Conservation (phyloP, 2,329 filamentous ascomycete species). For the Beauveria australis region DNA sequence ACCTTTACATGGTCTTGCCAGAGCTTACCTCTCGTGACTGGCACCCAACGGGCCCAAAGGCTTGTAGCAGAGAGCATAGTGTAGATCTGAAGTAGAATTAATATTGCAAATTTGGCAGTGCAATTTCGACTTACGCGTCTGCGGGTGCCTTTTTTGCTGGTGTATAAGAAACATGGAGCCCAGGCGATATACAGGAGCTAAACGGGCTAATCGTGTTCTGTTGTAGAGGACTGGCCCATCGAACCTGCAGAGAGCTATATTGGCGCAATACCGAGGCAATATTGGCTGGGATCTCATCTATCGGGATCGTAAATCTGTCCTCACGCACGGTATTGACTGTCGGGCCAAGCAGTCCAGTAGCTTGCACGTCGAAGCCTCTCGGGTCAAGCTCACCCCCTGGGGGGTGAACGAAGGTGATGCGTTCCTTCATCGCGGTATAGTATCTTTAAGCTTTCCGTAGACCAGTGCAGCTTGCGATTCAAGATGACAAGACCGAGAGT, state of each 20-base stretch:
- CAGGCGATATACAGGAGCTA: slow-evolving; percentile 65
- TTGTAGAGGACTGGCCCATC: slow-evolving; percentile 58
- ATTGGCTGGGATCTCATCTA: slow-evolving; percentile 66
- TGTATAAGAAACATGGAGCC: slow-evolving; percentile 73
- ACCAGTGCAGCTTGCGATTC: background rate
- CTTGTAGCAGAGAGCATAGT: slow-evolving; percentile 50
- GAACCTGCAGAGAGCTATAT: slow-evolving; percentile 66
- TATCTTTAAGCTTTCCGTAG: background rate
- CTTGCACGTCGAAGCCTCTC: slow-evolving; percentile 49
- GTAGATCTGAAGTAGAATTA: slow-evolving; percentile 18
- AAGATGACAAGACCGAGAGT: background rate
- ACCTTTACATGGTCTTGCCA: slow-evolving; percentile 1
- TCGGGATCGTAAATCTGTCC: slow-evolving; percentile 65
- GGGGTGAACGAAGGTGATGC: slow-evolving; percentile 70
- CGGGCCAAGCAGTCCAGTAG: slow-evolving; percentile 46
- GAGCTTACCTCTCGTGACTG: slow-evolving; percentile 20
- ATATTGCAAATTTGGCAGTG: background rate
- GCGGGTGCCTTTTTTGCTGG: slow-evolving; percentile 28
- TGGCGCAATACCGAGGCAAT: slow-evolving; percentile 53
- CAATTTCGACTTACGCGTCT: slow-evolving; percentile 16
- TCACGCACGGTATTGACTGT: slow-evolving; percentile 62
- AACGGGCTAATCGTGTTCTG: slow-evolving; percentile 62
- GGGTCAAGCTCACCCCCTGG: slow-evolving; percentile 58
- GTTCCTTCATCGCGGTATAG: slow-evolving; percentile 53
- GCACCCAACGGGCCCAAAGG: slow-evolving; percentile 54